Conservation (phyloP, 148 eudicot species). For the Chenopodium formosanum region DNA sequence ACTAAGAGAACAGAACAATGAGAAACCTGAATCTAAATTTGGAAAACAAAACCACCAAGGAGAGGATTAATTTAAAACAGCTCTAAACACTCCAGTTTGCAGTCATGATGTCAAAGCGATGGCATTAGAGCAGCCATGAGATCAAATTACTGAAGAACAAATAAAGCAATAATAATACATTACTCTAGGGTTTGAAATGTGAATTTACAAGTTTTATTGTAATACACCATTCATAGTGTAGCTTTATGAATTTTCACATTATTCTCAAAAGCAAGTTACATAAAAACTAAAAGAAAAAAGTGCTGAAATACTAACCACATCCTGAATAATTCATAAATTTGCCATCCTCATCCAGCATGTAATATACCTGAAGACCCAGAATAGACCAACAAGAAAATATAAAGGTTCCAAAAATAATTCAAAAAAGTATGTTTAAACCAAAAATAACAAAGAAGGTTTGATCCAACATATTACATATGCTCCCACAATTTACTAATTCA, state of each 20-base stretch:
- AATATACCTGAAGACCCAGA: constrained; percentile 62
- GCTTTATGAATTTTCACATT: not conserved
- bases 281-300: constrained; percentile 8
- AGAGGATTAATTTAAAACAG: not conserved
- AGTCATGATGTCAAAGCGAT: not conserved
- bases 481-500: not conserved
- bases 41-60: not conserved
- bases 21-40: not conserved
- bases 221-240: not conserved
- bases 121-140: not conserved
- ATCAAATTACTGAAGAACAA: not conserved
- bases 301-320: constrained; percentile 58
- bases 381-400: not conserved
- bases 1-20: not conserved
- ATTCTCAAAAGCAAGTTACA: constrained; percentile 13
- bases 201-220: not conserved
- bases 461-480: not conserved
- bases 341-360: constrained; percentile 64
- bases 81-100: not conserved
- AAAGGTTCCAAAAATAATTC: not conserved
- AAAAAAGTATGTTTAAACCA: not conserved
- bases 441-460: not conserved
- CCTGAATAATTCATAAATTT: constrained; percentile 82
- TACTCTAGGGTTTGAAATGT: not conserved
- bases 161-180: not conserved